Percentiles rank a stretch among this genome's conserved stretches.
These are phyloP conservation scores for Boletus sp. DNA, from an alignment of 768 basidiomycete species.

Conservation along the genomic window DNA sequence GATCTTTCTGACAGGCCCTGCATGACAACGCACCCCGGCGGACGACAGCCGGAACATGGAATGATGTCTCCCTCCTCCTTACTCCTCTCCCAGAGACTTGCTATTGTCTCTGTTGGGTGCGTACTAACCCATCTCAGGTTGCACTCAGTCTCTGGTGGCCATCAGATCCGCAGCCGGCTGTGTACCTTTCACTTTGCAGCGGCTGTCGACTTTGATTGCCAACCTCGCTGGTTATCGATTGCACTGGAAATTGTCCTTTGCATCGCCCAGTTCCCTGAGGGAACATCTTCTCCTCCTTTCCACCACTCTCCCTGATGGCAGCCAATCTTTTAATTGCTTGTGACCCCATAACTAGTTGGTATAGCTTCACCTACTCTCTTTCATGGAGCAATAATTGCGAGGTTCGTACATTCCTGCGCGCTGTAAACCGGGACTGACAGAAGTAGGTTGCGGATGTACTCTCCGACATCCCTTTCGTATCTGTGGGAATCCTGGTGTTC, in stretches of 20 bases:
- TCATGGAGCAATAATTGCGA: slow-evolving; percentile 42
- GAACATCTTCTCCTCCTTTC: slow-evolving; percentile 12
- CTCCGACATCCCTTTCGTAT: slow-evolving; percentile 65
- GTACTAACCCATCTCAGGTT: neutral
- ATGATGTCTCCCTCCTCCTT: neutral
- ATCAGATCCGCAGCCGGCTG: slow-evolving; percentile 7
- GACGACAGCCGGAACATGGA: neutral
- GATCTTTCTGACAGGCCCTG: neutral
- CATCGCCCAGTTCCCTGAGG: slow-evolving; percentile 8
- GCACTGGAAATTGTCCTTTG: neutral
- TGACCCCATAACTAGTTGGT: slow-evolving; percentile 12
- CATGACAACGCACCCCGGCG: slow-evolving; percentile 12
- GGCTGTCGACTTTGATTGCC: neutral
- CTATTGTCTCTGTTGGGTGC: neutral
- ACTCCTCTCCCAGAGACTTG: neutral
- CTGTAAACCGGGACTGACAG: slow-evolving; percentile 4
- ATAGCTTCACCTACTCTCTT: slow-evolving; percentile 30
- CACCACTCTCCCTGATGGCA: slow-evolving; percentile 21
- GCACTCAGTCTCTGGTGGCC: slow-evolving; percentile 2
- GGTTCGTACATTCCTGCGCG: slow-evolving; percentile 35
- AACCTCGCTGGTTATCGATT: slow-evolving; percentile 4
- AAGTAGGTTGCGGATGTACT: slow-evolving; percentile 55
- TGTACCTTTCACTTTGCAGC: neutral
- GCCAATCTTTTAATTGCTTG: slow-evolving; percentile 12
- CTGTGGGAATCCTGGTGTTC: slow-evolving; percentile 63